Base-by-base conservation (phyloP, 495 filamentous ascomycete species). In the Tirmania nivea region DNA sequence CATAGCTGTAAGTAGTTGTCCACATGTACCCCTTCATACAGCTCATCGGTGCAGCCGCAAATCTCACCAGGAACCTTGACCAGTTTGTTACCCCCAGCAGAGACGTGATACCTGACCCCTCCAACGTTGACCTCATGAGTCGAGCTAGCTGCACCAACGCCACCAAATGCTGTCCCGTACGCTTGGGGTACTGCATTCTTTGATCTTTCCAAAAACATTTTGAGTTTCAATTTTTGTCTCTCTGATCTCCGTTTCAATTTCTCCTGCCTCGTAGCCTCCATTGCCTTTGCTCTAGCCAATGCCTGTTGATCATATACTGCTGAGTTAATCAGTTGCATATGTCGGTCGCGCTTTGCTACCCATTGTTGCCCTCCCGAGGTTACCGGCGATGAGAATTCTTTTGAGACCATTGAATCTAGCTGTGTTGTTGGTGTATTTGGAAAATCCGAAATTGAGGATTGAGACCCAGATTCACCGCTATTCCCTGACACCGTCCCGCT, bases 291-390 rank as follows among this genome's bases (percentile, higher is more conserved):
- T 36, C 84, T 73, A n/a, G 76, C 73, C 57, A 79, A 76, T 1
- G 73, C 71, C 53, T 84, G 78, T 66, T 84, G 80, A 59, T 92
- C 80, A 67, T 84, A 93, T 12, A 93, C 74, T 2, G 78, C 74
- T 16, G 79, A 73, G 62, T 93, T 94, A 68, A 95, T 94, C 49
- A 94, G 67, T 66, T 94, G 87, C 67, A 88, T 76, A 59, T 92
- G 86, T 52, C 86, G 81, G 58, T 87, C 86, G 52, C 71, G 78
- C 63, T 82, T 89, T 19, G 81, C 74, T 34, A 93, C 77, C 81
- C 85, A 92, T 10, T 76, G 61, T 19, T 65, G 53, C 21, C 54
- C 47, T 3, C 52, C 67, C 48, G 54, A 64, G 66, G n/a, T 64
- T 64, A 48, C 64, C 65, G 50, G 65, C 52, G 31, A 62, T 31